Conservation (phyloP, 257 asterid species). For the Scutellaria minor region DNA sequence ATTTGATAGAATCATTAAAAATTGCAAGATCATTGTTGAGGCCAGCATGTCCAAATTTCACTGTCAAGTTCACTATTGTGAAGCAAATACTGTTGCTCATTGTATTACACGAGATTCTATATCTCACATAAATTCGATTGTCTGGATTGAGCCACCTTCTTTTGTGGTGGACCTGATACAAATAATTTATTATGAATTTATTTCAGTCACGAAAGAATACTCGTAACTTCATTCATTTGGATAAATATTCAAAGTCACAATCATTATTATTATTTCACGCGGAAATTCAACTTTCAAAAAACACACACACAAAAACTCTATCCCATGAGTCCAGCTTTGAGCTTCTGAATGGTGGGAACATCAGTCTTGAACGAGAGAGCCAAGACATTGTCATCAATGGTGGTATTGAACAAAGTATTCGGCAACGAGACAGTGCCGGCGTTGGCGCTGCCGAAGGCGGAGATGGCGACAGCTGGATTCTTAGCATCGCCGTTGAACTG, state of each 20-base stretch:
- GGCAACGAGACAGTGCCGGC: constrained; percentile 60
- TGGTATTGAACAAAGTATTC: constrained; percentile 43
- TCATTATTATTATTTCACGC: neutral
- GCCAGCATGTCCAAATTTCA: too few relatives aligned
- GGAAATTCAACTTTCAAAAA: neutral
- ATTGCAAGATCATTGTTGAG: too few relatives aligned
- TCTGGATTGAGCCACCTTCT: too few relatives aligned
- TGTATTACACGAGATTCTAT: too few relatives aligned
- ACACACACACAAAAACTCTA: neutral
- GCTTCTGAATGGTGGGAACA: constrained; percentile 54
- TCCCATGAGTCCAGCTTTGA: constrained; percentile 49
- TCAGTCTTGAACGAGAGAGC: constrained; percentile 60
- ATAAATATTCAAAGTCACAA: neutral
- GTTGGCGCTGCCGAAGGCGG: constrained; percentile 61
- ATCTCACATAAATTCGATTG: too few relatives aligned
- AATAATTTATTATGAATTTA: too few relatives aligned
- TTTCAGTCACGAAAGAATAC: too few relatives aligned
- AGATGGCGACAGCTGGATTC: constrained; percentile 49
- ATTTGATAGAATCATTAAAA: too few relatives aligned
- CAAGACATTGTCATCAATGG: constrained; percentile 47
- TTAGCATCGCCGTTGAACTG: constrained; percentile 53
- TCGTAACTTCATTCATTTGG: too few relatives aligned
- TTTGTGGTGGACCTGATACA: too few relatives aligned
- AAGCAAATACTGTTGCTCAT: too few relatives aligned
- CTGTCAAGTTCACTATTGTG: too few relatives aligned